Conservation (phyloP, 805 yeast species). For the Spathaspora hagerdaliae region DNA sequence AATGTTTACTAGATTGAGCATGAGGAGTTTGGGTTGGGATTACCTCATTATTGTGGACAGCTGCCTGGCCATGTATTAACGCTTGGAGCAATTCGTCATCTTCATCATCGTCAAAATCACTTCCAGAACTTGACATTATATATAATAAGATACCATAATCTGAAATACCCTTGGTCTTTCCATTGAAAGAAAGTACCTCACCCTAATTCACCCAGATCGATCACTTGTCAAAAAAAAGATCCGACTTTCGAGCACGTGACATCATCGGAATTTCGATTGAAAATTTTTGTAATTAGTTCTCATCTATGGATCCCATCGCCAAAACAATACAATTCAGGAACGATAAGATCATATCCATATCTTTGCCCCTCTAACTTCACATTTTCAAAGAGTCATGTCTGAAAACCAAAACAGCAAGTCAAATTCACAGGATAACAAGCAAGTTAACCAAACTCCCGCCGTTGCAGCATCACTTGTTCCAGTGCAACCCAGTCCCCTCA, state of each 20-base stretch:
- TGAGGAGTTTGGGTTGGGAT: constrained; percentile 6
- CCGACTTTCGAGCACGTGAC: no score
- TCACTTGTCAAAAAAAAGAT: no score
- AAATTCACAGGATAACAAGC: neutral
- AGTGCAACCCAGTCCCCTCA: constrained; percentile 74
- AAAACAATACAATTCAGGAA: no score
- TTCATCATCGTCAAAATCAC: constrained; percentile 25
- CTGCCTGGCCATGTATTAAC: constrained; percentile 31
- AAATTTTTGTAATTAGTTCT: no score
- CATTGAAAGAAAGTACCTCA: no score
- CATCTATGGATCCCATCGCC: no score
- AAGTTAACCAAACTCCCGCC: constrained; percentile 9
- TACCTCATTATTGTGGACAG: constrained; percentile 8
- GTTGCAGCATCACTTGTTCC: constrained; percentile 76
- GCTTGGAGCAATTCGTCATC: constrained; percentile 45
- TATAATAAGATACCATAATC: neutral
- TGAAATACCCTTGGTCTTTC: neutral
- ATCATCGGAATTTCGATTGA: no score
- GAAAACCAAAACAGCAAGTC: neutral
- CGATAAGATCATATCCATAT: no score
- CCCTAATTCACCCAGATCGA: no score
- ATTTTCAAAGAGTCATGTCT: neutral
- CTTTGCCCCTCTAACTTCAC: no score
- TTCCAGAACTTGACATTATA: constrained; percentile 7
- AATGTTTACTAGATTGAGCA: neutral